These are phyloP conservation scores for Pichia sp. DNA, from an alignment of 1,139 yeast genomes.

Conservation along the genomic window DNA sequence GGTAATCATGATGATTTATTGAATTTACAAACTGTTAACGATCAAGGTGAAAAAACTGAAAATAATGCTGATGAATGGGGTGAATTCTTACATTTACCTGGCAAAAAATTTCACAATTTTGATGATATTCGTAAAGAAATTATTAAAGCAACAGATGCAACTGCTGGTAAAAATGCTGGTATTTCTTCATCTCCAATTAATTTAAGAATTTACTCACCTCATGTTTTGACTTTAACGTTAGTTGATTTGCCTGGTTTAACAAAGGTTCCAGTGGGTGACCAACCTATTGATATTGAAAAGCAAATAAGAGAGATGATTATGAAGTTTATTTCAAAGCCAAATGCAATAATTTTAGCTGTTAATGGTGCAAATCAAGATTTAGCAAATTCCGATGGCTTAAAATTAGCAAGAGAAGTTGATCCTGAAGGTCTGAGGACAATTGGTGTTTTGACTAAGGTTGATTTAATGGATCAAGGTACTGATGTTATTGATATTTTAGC, in stretches of 20 bases:
- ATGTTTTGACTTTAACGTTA: slow-evolving; percentile 87
- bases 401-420: slow-evolving; percentile 94
- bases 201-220: slow-evolving; percentile 90
- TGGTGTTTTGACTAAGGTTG: slow-evolving; percentile 95
- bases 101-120: slow-evolving; percentile 80
- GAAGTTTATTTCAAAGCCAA: slow-evolving; percentile 91
- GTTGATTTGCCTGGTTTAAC: slow-evolving; percentile 98
- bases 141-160: slow-evolving; percentile 87
- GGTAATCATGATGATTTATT: slow-evolving; percentile 30
- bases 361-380: slow-evolving; percentile 97
- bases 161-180: slow-evolving; percentile 89
- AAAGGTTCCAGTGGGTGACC: slow-evolving; percentile 99
- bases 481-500: slow-evolving; percentile 96
- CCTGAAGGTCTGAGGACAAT: slow-evolving; percentile 96
- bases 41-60: slow-evolving; percentile 48
- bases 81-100: slow-evolving; percentile 89
- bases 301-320: slow-evolving; percentile 92
- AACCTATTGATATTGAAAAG: slow-evolving; percentile 93
- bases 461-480: slow-evolving; percentile 98
- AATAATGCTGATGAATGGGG: slow-evolving; percentile 96
- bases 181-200: slow-evolving; percentile 91
- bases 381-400: slow-evolving; percentile 95
- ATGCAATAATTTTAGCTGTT: slow-evolving; percentile 90
- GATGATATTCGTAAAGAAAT: slow-evolving; percentile 89
- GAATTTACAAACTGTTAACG: slow-evolving; percentile 32